Evolutionary conservation across 2,329 filamentous ascomycete species (phyloP), one percentile per base, ranked within the genome.

Genomic region (Chaetoscypha palmicola): DNA sequence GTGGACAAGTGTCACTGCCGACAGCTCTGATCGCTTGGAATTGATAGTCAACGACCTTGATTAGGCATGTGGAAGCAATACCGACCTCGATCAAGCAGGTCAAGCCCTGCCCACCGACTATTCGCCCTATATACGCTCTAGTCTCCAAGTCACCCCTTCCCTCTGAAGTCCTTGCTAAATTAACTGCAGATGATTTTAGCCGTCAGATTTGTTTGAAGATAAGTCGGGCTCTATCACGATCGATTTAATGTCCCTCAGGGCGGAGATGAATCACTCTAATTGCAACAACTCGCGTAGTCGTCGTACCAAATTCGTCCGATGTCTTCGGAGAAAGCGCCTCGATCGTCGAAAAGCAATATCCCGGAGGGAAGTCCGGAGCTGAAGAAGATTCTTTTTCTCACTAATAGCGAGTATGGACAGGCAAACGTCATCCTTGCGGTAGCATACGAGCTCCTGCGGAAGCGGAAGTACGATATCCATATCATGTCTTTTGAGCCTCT

Each of bases 351-450:
- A 16, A 35, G 21, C 22, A 22, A 8, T 24, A 11, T 8, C 2
- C 11, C 17, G 16, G 31, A 19, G 3, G 14, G 20, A 10, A 10
- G 11, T 16, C 30, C 47, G 26, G 19, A 9, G 19, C 19, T 33
- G 14, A 50, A 50, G 36, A 47, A 30, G 14, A 43, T 55, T 45
- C 56, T 73, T 1, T 64, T 73, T 32, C 51, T 73, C 31, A 67
- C 69, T 3, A 71, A 67, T 50, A 60, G 62, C 39, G 70, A 73
- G 44, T 63, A 64, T 46, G 70, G 71, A 3, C 66, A 71, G 44
- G 65, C 67, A 14, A 73, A 71, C 51, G 65, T 72, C 19, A 61
- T 69, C 26, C 48, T 74, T 5, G 70, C 70, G 5, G 63, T 66
- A 0, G 60, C 60, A 3, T 60, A 67, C 26, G 68, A 68, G 21